A percentile compares a stretch with the other conserved stretches of the same genome.
Conservation (phyloP, 805 yeast genomes). For the Martiniozyma abietophila region DNA sequence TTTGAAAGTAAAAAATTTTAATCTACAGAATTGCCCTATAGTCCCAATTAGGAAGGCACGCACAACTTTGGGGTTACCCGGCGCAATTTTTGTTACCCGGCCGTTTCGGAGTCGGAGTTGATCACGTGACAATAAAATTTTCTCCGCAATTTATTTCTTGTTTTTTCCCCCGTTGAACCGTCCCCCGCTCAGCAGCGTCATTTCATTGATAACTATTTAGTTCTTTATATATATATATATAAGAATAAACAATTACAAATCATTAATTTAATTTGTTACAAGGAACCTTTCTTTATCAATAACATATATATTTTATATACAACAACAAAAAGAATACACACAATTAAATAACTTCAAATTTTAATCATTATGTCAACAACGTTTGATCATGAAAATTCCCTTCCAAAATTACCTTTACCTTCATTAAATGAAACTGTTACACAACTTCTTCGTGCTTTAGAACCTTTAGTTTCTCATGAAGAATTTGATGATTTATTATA, state of each 20-base stretch:
- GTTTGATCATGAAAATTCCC: slow-evolving; percentile 30
- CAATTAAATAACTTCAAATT: no score
- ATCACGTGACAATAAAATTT: no score
- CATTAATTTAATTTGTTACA: no score
- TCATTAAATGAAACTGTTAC: slow-evolving; percentile 37
- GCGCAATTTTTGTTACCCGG: slow-evolving; percentile 6
- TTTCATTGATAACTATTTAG: no score
- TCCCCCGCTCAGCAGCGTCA: slow-evolving; percentile 3
- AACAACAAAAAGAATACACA: no score
- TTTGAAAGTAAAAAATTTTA: slow-evolving; percentile 1
- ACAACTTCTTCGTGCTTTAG: slow-evolving; percentile 45
- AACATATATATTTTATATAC: no score
- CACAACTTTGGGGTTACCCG: slow-evolving; percentile 13
- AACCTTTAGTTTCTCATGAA: slow-evolving; percentile 48
- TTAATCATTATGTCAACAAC: slow-evolving; percentile 25
- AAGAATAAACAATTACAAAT: no score
- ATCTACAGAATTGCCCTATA: slow-evolving; percentile 7
- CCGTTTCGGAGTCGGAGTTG: no score
- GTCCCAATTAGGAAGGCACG: slow-evolving; percentile 14
- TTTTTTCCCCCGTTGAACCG: background rate
- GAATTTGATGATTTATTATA: slow-evolving; percentile 38
- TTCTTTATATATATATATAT: no score
- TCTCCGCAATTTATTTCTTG: no score
- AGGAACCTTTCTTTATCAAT: no score
- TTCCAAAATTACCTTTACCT: slow-evolving; percentile 62